Percentiles rank a stretch among this genome's conserved stretches.
Evolutionary conservation across 495 filamentous ascomycete genomes (phyloP).

Genomic region (Xylaria grammica): DNA sequence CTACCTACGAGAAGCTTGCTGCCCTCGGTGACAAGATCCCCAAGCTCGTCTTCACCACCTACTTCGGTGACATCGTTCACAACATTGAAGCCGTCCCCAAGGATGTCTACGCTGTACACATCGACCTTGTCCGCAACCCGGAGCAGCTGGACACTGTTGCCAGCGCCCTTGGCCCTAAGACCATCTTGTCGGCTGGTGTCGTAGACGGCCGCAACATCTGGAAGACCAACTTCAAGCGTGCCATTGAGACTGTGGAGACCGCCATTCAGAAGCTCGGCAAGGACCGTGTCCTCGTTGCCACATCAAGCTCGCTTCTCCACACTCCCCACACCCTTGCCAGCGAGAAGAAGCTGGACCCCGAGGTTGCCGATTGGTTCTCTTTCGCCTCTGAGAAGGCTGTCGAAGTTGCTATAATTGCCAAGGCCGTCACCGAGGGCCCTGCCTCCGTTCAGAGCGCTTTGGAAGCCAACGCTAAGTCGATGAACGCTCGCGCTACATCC

Average conservation of each 20-base stretch:
- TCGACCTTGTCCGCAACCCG: constrained; percentile 95
- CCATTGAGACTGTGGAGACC: constrained; percentile 84
- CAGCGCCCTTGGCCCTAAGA: constrained; percentile 77
- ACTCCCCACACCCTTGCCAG: constrained; percentile 94
- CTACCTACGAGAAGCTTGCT: constrained; percentile 87
- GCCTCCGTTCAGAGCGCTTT: constrained; percentile 82
- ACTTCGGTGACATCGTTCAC: constrained; percentile 99
- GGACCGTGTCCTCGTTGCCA: constrained; percentile 94
- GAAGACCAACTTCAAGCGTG: constrained; percentile 96
- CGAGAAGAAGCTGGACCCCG: constrained; percentile 93
- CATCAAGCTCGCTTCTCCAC: constrained; percentile 95
- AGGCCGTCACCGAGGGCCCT: constrained; percentile 90
- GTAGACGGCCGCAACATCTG: constrained; percentile 99
- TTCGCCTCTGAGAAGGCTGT: constrained; percentile 94
- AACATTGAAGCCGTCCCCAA: constrained; percentile 88
- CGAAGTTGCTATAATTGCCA: constrained; percentile 92
- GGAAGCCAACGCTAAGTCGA: constrained; percentile 91
- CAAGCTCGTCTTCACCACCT: constrained; percentile 85
- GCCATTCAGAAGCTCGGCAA: constrained; percentile 93
- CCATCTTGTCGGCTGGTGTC: constrained; percentile 89
- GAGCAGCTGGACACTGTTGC: constrained; percentile 89
- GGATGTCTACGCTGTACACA: constrained; percentile 79
- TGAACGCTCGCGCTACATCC: constrained; percentile 86
- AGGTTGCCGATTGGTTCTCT: constrained; percentile 97
- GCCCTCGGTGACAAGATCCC: constrained; percentile 77